A percentile compares a stretch with the other conserved stretches of the same genome.
These are phyloP conservation scores for Xerocomellus intermedius DNA, from an alignment of 768 basidiomycete species.

Conservation along the genomic window DNA sequence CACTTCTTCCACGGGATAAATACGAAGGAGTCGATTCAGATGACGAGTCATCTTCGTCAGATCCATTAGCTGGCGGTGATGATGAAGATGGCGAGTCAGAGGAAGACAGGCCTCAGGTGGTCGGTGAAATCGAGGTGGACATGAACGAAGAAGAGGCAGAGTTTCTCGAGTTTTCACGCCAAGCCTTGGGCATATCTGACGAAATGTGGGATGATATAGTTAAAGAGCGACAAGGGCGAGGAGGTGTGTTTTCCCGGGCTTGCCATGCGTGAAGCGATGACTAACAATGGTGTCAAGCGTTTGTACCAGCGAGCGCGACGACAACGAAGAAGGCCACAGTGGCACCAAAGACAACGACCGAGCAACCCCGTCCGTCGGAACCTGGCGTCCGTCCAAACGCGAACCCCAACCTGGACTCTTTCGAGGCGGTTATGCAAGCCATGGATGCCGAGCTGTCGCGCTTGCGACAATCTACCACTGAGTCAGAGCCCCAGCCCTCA, in stretches of 20 bases:
- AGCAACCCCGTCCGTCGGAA: conserved; percentile 20
- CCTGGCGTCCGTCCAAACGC: conserved; percentile 40
- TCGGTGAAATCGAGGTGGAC: conserved; percentile 83
- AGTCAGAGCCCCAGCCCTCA: conserved; percentile 14
- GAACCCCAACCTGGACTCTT: conserved; percentile 82
- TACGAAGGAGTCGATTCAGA: conserved; percentile 95
- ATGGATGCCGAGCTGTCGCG: conserved; percentile 83
- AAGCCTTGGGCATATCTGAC: conserved; percentile 84
- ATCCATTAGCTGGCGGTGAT: conserved; percentile 36
- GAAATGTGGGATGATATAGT: conserved; percentile 91
- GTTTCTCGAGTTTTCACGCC: conserved; percentile 92
- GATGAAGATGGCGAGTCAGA: conserved; percentile 61
- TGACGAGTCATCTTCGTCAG: conserved; percentile 76
- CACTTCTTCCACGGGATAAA: conserved; percentile 76
- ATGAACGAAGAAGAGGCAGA: conserved; percentile 94
- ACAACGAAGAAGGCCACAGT: conserved; percentile 1
- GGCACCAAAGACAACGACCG: conserved; percentile 7
- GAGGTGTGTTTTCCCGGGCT: conserved; percentile 56
- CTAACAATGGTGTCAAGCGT: conserved; percentile 43
- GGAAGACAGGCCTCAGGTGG: conserved; percentile 79
- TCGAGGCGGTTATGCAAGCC: conserved; percentile 94
- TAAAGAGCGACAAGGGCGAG: conserved; percentile 69
- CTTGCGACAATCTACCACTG: conserved; percentile 31
- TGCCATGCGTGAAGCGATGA: not conserved
- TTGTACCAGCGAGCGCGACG: conserved; percentile 44